Evolutionary conservation across 2,329 filamentous ascomycete species (phyloP).

Genomic region (Ceratocystis variospora): DNA sequence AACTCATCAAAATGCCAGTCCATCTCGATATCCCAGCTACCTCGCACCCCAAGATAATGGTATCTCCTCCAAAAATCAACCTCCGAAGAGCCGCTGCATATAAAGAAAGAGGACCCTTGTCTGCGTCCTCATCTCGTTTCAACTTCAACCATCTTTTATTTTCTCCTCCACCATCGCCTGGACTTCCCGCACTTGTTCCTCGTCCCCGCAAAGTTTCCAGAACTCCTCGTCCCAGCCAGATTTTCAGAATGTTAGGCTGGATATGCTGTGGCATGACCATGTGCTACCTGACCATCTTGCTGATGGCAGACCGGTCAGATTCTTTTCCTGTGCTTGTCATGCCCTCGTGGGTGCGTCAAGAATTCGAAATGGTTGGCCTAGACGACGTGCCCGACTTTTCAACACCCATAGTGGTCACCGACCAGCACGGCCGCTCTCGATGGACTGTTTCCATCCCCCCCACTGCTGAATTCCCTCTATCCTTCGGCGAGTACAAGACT

Average conservation of each 20-base stretch:
- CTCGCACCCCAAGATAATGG: slow-evolving; percentile 37
- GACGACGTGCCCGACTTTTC: slow-evolving; percentile 56
- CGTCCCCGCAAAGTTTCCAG: slow-evolving; percentile 48
- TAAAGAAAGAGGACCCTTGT: slow-evolving; percentile 41
- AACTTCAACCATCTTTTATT: slow-evolving; percentile 54
- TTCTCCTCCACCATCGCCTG: slow-evolving; percentile 55
- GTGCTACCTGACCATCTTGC: slow-evolving; percentile 33
- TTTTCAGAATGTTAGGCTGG: slow-evolving; percentile 44
- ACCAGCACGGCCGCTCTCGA: slow-evolving; percentile 47
- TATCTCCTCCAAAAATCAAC: slow-evolving; percentile 43
- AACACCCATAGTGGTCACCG: slow-evolving; percentile 56
- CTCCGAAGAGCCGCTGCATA: slow-evolving; percentile 46
- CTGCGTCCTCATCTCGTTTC: slow-evolving; percentile 48
- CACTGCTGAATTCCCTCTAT: slow-evolving; percentile 51
- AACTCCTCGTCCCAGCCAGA: slow-evolving; percentile 42
- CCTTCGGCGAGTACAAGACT: slow-evolving; percentile 50
- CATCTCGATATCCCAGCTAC: slow-evolving; percentile 34
- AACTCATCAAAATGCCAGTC: slow-evolving; percentile 30
- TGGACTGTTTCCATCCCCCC: slow-evolving; percentile 75
- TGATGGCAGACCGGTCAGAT: slow-evolving; percentile 24
- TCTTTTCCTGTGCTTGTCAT: slow-evolving; percentile 22
- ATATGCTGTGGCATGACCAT: slow-evolving; percentile 37
- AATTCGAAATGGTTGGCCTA: slow-evolving; percentile 54
- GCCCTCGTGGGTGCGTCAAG: slow-evolving; percentile 26
- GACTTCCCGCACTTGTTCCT: slow-evolving; percentile 53